A percentile compares a stretch with the other conserved stretches of the same genome.
phyloP scores from a whole-genome alignment of 179 eudicot genomes.

The Silene vulgaris region DNA sequence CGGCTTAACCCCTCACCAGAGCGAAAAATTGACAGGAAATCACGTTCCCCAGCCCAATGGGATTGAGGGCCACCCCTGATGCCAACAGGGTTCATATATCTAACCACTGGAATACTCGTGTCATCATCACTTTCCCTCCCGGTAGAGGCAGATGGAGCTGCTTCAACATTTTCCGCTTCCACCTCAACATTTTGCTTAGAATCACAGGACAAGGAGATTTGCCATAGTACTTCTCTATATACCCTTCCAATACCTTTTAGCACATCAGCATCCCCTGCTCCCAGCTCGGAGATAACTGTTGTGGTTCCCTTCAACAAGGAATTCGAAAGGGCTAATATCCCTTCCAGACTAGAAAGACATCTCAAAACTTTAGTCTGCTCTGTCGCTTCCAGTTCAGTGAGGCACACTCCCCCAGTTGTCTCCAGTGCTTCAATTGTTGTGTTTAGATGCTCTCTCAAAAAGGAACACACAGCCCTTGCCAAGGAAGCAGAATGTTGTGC shows the following conservation, averaged over 20 bases:
- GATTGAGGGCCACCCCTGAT: slow-evolving; percentile 62
- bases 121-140: slow-evolving; percentile 98
- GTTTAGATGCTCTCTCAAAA: slow-evolving; percentile 71
- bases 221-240: slow-evolving; percentile 89
- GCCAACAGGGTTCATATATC: slow-evolving; percentile 80
- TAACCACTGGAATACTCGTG: slow-evolving; percentile 47
- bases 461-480: slow-evolving; percentile 81
- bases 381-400: slow-evolving; percentile 58
- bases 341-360: slow-evolving; percentile 76
- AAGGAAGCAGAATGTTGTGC: slow-evolving; percentile 84
- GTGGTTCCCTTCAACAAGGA: slow-evolving; percentile 78
- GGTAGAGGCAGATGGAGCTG: slow-evolving; percentile 42
- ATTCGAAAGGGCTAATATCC: slow-evolving; percentile 67
- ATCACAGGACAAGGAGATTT: slow-evolving; percentile 69
- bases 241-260: slow-evolving; percentile 80
- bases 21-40: slow-evolving; percentile 77
- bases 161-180: slow-evolving; percentile 60
- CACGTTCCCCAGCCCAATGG: slow-evolving; percentile 78
- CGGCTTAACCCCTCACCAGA: slow-evolving; percentile 82
- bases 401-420: slow-evolving; percentile 51
- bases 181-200: slow-evolving; percentile 51
- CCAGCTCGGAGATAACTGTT: slow-evolving; percentile 76
- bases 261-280: slow-evolving; percentile 90
- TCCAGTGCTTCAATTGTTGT: slow-evolving; percentile 52
- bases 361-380: slow-evolving; percentile 58